These are phyloP conservation scores for Cladosporium cucumerinum DNA, from an alignment of 2,329 filamentous ascomycete genomes.

Conservation along the genomic window DNA sequence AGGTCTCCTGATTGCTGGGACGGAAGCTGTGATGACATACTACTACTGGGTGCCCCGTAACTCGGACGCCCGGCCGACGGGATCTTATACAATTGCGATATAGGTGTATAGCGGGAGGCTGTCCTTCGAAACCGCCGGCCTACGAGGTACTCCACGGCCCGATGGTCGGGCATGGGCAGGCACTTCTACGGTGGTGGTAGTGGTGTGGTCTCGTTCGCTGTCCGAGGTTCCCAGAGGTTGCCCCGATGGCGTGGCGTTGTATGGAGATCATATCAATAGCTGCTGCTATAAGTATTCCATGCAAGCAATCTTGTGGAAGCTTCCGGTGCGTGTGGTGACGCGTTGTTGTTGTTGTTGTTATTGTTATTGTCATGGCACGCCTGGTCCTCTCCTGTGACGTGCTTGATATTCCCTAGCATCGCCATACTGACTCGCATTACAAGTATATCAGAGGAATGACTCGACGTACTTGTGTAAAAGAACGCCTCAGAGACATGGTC, in stretches of 20 bases:
- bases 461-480: not conserved
- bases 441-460: not conserved
- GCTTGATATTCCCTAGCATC: not conserved
- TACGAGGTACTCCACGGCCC: not conserved
- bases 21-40: not conserved
- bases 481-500: not conserved
- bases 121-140: not conserved
- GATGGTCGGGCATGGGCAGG: not conserved
- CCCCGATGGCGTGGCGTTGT: not conserved
- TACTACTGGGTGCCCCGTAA: not conserved
- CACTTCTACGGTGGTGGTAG: not conserved
- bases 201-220: not conserved
- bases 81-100: not conserved
- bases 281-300: not conserved
- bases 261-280: constrained; percentile 1
- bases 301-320: not conserved
- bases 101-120: not conserved
- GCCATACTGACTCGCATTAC: not conserved
- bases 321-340: not conserved
- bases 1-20: not conserved
- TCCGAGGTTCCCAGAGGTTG: constrained; percentile 6
- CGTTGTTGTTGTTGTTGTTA: not conserved
- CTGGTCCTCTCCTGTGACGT: not conserved
- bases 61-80: not conserved
- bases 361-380: not conserved